Conservation (phyloP, 1,139 yeast species). For the Zygosaccharomyces sapae region DNA sequence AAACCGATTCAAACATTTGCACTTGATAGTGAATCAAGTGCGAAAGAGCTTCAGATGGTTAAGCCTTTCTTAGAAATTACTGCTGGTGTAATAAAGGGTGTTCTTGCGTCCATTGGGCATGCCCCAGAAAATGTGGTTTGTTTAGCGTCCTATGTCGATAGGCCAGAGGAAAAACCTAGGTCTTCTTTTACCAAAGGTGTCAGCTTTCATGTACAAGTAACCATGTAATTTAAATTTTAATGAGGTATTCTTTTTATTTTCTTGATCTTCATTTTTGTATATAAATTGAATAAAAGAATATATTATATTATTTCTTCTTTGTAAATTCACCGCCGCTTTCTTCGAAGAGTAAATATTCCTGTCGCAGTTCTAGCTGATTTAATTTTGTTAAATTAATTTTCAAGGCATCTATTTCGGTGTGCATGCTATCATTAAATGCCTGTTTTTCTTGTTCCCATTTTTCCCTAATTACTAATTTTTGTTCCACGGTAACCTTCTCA, state of each 20-base stretch:
- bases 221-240: slow-evolving; percentile 2
- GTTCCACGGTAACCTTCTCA: slow-evolving; percentile 18
- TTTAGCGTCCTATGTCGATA: slow-evolving; percentile 29
- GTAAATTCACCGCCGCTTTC: background rate
- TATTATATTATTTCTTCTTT: slow-evolving; percentile 2
- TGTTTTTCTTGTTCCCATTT: slow-evolving; percentile 16
- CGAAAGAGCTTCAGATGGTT: slow-evolving; percentile 40
- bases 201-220: slow-evolving; percentile 34
- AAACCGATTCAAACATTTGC: slow-evolving; percentile 28
- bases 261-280: background rate
- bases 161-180: slow-evolving; percentile 25
- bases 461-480: slow-evolving; percentile 16
- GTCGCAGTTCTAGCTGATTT: slow-evolving; percentile 6
- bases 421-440: slow-evolving; percentile 16
- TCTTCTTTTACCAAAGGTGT: slow-evolving; percentile 30
- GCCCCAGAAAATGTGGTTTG: slow-evolving; percentile 29
- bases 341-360: background rate
- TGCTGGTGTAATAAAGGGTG: slow-evolving; percentile 73
- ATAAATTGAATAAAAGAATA: background rate
- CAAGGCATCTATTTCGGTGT: slow-evolving; percentile 15
- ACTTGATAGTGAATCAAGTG: slow-evolving; percentile 20
- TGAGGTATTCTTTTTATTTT: background rate
- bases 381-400: slow-evolving; percentile 14
- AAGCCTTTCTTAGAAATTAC: slow-evolving; percentile 16
- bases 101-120: slow-evolving; percentile 41